Conservation (phyloP, 164 flowering plant species). For the Echeveria elegans region DNA sequence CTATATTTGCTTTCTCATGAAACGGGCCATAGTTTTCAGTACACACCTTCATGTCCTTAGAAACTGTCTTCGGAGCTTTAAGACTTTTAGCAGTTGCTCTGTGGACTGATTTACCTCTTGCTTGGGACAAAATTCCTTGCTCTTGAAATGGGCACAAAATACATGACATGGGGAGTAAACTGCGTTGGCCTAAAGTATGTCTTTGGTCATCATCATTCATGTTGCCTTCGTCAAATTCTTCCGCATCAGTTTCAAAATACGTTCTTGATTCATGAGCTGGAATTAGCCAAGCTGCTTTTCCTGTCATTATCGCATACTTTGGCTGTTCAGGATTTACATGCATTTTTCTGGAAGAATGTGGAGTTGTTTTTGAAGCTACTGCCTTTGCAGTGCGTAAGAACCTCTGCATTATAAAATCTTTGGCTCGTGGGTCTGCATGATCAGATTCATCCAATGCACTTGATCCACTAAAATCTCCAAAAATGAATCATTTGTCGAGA, state of each 20-base stretch:
- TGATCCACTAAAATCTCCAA: slow-evolving; percentile 65
- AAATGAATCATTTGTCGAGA: slow-evolving; percentile 56
- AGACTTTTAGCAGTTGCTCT: slow-evolving; percentile 8
- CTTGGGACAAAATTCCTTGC: slow-evolving; percentile 28
- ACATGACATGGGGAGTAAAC: slow-evolving; percentile 45
- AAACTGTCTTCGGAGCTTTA: background rate
- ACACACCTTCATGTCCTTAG: background rate
- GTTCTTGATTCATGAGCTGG: background rate
- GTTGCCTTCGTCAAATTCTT: background rate
- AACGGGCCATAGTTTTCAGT: slow-evolving; percentile 8
- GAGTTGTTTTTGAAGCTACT: slow-evolving; percentile 73
- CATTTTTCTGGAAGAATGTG: slow-evolving; percentile 35
- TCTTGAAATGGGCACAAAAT: slow-evolving; percentile 54
- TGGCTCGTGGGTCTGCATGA: slow-evolving; percentile 43
- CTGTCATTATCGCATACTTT: background rate
- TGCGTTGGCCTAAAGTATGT: background rate
- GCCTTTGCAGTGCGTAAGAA: slow-evolving; percentile 93
- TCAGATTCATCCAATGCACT: slow-evolving; percentile 50
- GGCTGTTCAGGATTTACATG: slow-evolving; percentile 18
- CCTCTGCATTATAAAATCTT: slow-evolving; percentile 76
- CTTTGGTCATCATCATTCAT: background rate
- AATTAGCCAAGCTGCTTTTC: background rate
- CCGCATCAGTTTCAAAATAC: no score
- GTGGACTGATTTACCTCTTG: slow-evolving; percentile 17
- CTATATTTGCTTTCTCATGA: slow-evolving; percentile 12